Evolutionary conservation across 352 stramenopile species (phyloP).

Genomic region (Globisporangium spiculum): DNA sequence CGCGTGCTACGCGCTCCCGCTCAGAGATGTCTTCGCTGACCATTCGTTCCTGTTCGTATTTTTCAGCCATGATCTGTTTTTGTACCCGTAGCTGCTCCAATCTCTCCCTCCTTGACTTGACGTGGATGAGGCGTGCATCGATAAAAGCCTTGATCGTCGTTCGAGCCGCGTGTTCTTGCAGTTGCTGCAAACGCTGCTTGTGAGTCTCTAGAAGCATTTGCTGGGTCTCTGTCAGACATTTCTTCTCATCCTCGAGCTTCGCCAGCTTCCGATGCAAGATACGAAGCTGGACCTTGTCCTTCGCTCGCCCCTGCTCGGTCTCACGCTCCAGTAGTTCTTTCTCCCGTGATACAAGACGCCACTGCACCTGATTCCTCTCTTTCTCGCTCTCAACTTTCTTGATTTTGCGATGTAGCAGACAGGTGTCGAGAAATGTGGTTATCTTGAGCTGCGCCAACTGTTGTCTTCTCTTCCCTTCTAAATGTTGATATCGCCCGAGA

Average conservation of each 20-base stretch:
- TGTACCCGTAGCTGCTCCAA: constrained; percentile 16
- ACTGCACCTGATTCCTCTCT: constrained; percentile 13
- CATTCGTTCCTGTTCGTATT: constrained; percentile 37
- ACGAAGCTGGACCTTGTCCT: constrained; percentile 30
- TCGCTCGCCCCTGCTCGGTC: constrained; percentile 17
- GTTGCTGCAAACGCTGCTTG: constrained; percentile 13
- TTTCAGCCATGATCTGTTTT: constrained; percentile 25
- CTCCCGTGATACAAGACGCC: constrained; percentile 13
- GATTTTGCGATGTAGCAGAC: constrained; percentile 30
- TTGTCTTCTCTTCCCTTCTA: constrained; percentile 22
- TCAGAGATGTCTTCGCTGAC: constrained; percentile 34
- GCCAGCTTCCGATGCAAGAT: constrained; percentile 35
- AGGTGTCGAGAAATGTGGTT: constrained; percentile 33
- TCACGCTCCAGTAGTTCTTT: constrained; percentile 24
- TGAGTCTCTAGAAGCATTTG: constrained; percentile 16
- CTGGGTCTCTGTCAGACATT: neutral
- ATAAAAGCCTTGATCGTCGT: constrained; percentile 43
- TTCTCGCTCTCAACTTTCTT: constrained; percentile 20
- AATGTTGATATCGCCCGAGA: constrained; percentile 28
- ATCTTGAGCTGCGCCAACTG: constrained; percentile 35
- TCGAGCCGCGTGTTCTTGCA: constrained; percentile 22
- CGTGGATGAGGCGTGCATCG: constrained; percentile 15
- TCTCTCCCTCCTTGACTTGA: constrained; percentile 18
- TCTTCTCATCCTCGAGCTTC: constrained; percentile 13
- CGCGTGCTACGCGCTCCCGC: constrained; percentile 15